phyloP scores from a whole-genome alignment of 2,329 filamentous ascomycete genomes.

The Stachybotrys chlorohalonatus region DNA sequence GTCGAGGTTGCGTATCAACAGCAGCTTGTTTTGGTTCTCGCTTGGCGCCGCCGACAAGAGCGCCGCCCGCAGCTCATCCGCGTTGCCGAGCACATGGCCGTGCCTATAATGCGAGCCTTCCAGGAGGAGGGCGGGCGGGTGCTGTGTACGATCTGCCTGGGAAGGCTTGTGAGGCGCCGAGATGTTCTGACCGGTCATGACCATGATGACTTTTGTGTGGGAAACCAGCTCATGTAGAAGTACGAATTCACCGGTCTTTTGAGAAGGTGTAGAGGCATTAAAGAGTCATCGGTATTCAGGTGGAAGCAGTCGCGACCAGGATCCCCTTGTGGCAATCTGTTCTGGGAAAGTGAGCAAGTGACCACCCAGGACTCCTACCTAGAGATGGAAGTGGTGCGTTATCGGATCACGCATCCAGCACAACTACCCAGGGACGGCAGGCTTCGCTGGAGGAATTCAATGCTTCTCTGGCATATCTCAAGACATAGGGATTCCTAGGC shows the following conservation, averaged over 20 bases:
- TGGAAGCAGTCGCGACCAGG: no score
- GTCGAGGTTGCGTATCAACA: background rate
- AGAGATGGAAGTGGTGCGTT: background rate
- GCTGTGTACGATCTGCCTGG: background rate
- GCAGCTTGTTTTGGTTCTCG: background rate
- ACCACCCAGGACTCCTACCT: background rate
- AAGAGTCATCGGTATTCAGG: no score
- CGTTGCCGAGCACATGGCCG: background rate
- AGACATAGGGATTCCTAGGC: background rate
- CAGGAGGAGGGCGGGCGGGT: background rate
- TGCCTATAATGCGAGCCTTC: background rate
- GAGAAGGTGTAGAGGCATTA: no score
- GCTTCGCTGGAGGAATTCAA: background rate
- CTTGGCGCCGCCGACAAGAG: background rate
- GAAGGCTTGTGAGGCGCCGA: background rate
- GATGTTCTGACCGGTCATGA: background rate
- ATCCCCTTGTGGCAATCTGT: background rate
- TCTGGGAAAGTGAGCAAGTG: background rate
- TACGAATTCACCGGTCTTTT: no score
- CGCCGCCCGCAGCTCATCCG: background rate
- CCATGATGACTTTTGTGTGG: background rate
- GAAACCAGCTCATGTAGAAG: no score
- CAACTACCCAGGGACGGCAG: background rate
- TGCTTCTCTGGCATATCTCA: background rate
- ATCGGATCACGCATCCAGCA: background rate